Evolutionary conservation across 441 rosid genomes (phyloP), one percentile per base, ranked within the genome.

Genomic region (Populus hybrid): DNA sequence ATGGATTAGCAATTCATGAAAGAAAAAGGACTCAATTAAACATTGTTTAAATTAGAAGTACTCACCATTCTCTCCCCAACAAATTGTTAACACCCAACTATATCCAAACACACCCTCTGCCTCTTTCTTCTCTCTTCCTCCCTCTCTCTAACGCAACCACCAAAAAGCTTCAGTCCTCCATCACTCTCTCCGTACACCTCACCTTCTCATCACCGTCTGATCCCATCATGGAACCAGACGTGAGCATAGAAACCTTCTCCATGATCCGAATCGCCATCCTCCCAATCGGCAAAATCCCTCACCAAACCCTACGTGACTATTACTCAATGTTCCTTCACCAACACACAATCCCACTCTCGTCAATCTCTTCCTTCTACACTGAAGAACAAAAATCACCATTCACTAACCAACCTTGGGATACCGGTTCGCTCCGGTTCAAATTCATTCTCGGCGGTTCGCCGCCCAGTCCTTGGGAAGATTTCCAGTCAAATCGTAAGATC

Each of bases 311-410:
- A 56, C 94, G 95, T 2, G 98, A 91, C 74, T 95, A 94, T 82
- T 87, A 88, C 89, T 83, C 92, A 64, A 94, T 95, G 97, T 90
- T 95, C 65, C 84, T 87, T 29, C 89, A 90, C 20, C 90, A 95
- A 81, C 91, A 86, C 77, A 80, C 92, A 64, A 90, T 92, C 84
- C 88, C 95, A 50, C 98, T 92, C 74, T 90, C 98, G 5, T 89
- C 94, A 71, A 87, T 92, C 79, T 91, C 93, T 74, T 94, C 99
- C 69, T 95, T 95, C 90, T 92, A 94, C 89, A 92, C 93, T 5
- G 98, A 95, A 84, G 97, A 95, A 82, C 98, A 94, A 89, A 95
- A 95, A 77, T 95, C 99, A 9, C 99, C 98, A 21, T 95, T 95
- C 75, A 75, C 94, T 7, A 77, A 89, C 75, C 97, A 92, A 87